Percentiles rank a stretch among this genome's conserved stretches.
Evolutionary conservation across 108 stramenopile genomes (phyloP).

Genomic region (Chaetoceros tenuissimus): DNA sequence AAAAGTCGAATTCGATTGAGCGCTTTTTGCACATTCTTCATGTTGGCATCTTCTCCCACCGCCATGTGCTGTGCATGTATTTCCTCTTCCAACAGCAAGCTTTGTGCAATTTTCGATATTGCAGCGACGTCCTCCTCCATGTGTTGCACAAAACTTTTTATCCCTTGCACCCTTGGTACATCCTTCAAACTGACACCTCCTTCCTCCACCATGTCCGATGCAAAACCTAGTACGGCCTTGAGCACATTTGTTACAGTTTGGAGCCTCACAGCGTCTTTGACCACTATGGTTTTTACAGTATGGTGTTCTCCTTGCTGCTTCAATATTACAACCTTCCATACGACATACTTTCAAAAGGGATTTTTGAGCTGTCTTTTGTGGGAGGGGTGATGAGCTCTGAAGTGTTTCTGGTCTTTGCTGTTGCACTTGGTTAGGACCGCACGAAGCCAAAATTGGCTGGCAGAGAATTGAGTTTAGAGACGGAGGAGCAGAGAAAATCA

Average conservation of each 20-base stretch:
- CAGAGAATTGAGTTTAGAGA: too few relatives aligned
- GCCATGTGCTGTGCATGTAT: background rate
- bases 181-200: constrained; percentile 12
- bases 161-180: constrained; percentile 9
- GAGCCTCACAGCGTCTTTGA: constrained; percentile 1
- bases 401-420: too few relatives aligned
- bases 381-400: too few relatives aligned
- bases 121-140: constrained; percentile 17
- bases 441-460: too few relatives aligned
- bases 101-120: constrained; percentile 11
- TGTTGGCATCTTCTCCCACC: background rate
- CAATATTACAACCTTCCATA: background rate
- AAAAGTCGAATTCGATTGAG: too few relatives aligned
- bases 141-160: constrained; percentile 5
- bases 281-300: constrained; percentile 1
- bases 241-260: background rate
- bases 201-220: constrained; percentile 13
- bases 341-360: background rate
- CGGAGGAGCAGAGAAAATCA: too few relatives aligned
- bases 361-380: too few relatives aligned
- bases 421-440: too few relatives aligned
- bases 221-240: constrained; percentile 1
- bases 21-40: too few relatives aligned
- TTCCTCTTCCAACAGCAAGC: background rate
- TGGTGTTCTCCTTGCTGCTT: background rate